Base-by-base conservation (phyloP, 2,329 filamentous ascomycete genomes). In the Sphaerulina populicola region DNA sequence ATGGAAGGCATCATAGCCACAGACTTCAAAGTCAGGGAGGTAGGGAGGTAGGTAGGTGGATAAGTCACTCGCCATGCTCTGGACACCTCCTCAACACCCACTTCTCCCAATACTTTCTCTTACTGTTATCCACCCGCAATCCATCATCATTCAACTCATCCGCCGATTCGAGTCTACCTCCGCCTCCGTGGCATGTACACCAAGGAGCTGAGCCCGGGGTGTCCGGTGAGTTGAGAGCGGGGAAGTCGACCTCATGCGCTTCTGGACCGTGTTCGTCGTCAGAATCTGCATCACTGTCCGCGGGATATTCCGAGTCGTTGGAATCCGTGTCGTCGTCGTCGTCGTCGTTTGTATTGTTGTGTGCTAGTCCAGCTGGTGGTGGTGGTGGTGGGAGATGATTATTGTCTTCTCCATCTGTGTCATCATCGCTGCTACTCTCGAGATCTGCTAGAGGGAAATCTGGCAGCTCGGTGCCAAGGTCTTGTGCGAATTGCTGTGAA, bases 61-160 rank as follows among this genome's bases (percentile, higher is more conserved):
- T 18, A 18, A 6, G 23, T 35, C 49, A 58, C 43, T 57, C 51
- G 11, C 58, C 56, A 44, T 64, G 61, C 37, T 59, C 57, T 2
- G 57, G 65, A 65, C 76, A 78, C 54, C 71, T 65, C 42, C 73
- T 65, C 10, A 77, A 60, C 10, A 76, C 74, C 77, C 77, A 80
- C 57, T 72, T 72, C 62, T 80, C 76, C 77, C 76, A 79, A 47
- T 72, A 67, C 58, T 77, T 78, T 46, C 77, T 70, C 58, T 78
- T 74, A 33, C 64, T 59, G 54, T 72, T 71, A n/a, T 67, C 70
- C 4, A 78, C 74, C 36, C 62, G 63, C 3, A 66, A 53, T 1
- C 75, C 75, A 56, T 78, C 70, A 57, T 79, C 77, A 12, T 67
- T 70, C 5, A 78, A 62, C 18, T 71, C 68, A 23, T 76, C 73